Evolutionary conservation across 116 monocot species (phyloP).

Genomic region (Posidonia oceanica): DNA sequence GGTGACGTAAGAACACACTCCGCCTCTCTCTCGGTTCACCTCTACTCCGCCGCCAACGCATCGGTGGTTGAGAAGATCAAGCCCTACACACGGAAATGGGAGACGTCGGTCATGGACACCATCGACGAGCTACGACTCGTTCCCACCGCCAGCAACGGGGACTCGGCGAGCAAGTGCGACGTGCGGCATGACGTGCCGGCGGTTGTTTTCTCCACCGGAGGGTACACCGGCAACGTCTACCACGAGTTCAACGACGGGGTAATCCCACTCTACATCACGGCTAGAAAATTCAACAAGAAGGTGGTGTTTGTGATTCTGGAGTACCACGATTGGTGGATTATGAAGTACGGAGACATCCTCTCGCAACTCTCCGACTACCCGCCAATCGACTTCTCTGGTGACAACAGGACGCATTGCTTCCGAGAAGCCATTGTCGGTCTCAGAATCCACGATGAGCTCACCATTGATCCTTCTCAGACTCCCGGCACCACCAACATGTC

Average conservation of each 20-base stretch:
- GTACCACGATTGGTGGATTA: conserved; percentile 65
- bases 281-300: conserved; percentile 25
- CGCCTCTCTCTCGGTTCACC: conserved; percentile 29
- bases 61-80: conserved; percentile 24
- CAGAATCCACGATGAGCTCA: conserved; percentile 52
- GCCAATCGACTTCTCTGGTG: conserved; percentile 41
- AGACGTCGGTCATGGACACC: conserved; percentile 28
- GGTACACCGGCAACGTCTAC: conserved; percentile 85
- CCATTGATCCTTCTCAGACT: conserved; percentile 32
- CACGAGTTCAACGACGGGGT: conserved; percentile 86
- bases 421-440: conserved; percentile 56
- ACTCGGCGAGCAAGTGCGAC: conserved; percentile 24
- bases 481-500: conserved; percentile 15
- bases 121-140: conserved; percentile 48
- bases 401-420: conserved; percentile 69
- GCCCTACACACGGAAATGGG: conserved; percentile 89
- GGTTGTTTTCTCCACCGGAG: conserved; percentile 74
- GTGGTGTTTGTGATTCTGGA: conserved; percentile 59
- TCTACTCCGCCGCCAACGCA: conserved; percentile 8
- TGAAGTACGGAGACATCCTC: conserved; percentile 54
- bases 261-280: conserved; percentile 62
- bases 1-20: conserved; percentile 50
- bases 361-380: conserved; percentile 38
- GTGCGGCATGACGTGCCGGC: conserved; percentile 48
- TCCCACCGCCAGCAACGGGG: not conserved